Base-by-base conservation (phyloP, 2,329 filamentous ascomycete genomes). In the Fusarium bactridioides region DNA sequence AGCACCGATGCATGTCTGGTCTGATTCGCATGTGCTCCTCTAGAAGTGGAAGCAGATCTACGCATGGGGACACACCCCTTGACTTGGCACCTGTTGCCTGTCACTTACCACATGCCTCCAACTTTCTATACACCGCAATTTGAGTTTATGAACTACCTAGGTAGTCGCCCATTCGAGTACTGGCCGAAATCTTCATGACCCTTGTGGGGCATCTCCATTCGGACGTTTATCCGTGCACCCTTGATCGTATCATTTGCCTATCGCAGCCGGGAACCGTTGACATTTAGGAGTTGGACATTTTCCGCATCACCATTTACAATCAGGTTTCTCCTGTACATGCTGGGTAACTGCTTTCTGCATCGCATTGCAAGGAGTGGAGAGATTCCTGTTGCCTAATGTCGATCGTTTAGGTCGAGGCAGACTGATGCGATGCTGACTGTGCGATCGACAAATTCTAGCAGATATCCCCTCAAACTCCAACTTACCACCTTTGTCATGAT, bases 41-140 rank as follows among this genome's bases (percentile, higher is more conserved):
- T 70, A 18, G 23, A 31, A 56, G 40, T 37, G 66, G 67, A 59
- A 70, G 64, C 65, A 62, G 72, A 76, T 76, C 67, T 73, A 48
- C 74, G 29, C 53, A 31, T 43, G 45, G 35, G 54, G 64, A 69
- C 21, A 29, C 61, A 45, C 47, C 51, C 61, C 23, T 54, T 60
- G 54, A 45, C 64, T 60, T 64, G 50, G 37, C 37, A 43, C 25
- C 31, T 62, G 25, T 56, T 60, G 45, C 56, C 38, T 63, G 59
- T 60, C 51, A 59, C 53, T 62, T 40, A 48, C 47, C 37, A 37
- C 45, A 56, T 40, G 29, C 38, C 44, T 53, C 11, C 29, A 50
- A 47, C 40, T 53, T 43, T 48, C 35, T 51, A 54, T 72, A 72
- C 69, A 70, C 69, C 67, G 67, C 55, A 67, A 67, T 35, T 70